Conservation (phyloP, 129 eudicot genomes). For the carrot (Daucus carota) region DNA sequence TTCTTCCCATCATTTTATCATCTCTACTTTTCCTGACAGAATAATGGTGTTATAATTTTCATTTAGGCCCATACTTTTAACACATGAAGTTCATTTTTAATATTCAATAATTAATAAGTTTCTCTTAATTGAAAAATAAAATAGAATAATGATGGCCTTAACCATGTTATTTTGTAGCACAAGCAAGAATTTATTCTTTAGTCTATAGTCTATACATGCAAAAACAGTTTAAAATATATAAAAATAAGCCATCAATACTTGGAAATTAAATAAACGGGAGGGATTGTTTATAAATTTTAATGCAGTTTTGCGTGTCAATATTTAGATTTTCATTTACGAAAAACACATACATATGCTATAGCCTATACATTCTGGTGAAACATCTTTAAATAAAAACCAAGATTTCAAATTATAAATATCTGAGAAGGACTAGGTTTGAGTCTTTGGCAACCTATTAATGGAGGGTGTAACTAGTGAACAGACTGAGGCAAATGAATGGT, state of each 20-base stretch:
- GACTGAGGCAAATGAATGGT: neutral
- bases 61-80: neutral
- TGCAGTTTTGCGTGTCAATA: neutral
- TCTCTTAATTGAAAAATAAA: neutral
- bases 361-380: neutral
- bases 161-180: neutral
- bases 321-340: neutral
- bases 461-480: neutral
- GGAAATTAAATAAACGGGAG: neutral
- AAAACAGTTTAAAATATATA: neutral
- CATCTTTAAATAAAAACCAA: neutral
- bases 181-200: neutral
- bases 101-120: neutral
- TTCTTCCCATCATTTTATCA: neutral
- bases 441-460: neutral
- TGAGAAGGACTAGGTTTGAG: neutral
- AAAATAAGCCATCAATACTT: neutral
- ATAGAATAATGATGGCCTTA: too few relatives aligned
- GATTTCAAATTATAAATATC: neutral
- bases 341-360: neutral
- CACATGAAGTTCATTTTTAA: neutral
- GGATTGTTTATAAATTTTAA: neutral
- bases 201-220: too few relatives aligned
- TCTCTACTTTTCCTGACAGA: neutral
- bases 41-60: neutral